Conservation (phyloP, 2,329 filamentous ascomycete species). For the Fusarium buharicum region DNA sequence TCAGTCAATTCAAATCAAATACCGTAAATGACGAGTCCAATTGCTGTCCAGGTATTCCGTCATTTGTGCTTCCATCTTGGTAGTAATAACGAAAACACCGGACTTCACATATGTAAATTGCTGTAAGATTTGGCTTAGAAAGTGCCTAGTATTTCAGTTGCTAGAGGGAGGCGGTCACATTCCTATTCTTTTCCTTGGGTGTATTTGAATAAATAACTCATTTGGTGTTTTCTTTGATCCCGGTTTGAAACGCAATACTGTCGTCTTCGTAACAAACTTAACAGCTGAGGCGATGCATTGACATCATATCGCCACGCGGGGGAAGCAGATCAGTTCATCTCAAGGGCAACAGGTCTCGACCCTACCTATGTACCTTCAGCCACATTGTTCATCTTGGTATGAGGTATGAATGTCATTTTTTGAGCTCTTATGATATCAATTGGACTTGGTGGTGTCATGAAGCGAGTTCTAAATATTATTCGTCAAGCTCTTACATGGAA, state of each 20-base stretch:
- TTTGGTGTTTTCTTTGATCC: too few species aligned
- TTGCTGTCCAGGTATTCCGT: not conserved
- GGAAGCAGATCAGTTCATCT: conserved; percentile 17
- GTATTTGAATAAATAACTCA: too few species aligned
- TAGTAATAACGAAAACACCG: too few species aligned
- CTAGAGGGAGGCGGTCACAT: too few species aligned
- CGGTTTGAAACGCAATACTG: too few species aligned
- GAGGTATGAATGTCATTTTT: too few species aligned
- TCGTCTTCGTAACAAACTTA: too few species aligned
- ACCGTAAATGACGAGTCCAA: conserved; percentile 4
- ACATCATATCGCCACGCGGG: conserved; percentile 16
- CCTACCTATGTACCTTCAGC: conserved; percentile 10
- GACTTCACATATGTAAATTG: too few species aligned
- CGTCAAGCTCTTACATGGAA: not conserved
- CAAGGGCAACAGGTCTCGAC: conserved; percentile 7
- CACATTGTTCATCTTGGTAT: too few species aligned
- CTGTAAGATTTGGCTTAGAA: too few species aligned
- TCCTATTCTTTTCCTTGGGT: too few species aligned
- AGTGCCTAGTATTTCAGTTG: too few species aligned
- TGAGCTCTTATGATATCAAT: not conserved
- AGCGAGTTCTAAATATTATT: not conserved
- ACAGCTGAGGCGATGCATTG: not conserved
- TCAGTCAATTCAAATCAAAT: conserved; percentile 29
- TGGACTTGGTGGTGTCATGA: not conserved
- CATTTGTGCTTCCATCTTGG: not conserved